These are phyloP conservation scores for Lentinula edodes DNA, from an alignment of 768 basidiomycete genomes.

Conservation along the genomic window DNA sequence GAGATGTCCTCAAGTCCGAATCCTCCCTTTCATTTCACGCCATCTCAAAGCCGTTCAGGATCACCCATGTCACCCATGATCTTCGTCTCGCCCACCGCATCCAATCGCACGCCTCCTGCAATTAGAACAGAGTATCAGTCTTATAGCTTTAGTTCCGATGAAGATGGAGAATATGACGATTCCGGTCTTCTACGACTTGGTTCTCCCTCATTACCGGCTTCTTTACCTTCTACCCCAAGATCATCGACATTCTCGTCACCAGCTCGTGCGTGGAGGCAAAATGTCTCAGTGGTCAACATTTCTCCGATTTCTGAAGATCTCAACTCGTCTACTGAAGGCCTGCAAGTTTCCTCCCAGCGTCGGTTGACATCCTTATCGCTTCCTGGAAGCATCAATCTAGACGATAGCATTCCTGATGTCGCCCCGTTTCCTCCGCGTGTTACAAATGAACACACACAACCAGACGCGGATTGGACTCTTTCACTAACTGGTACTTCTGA, in stretches of 20 bases:
- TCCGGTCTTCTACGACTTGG: slow-evolving; percentile 5
- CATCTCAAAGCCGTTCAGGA: not conserved
- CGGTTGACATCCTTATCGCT: slow-evolving; percentile 23
- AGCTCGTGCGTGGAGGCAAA: not conserved
- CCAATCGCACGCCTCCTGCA: slow-evolving; percentile 6
- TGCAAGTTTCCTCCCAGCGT: slow-evolving; percentile 8
- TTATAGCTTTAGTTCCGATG: slow-evolving; percentile 4
- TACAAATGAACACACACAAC: slow-evolving; percentile 8
- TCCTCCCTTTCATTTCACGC: not conserved
- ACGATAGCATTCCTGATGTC: not conserved
- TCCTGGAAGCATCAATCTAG: slow-evolving; percentile 18
- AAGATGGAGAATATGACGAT: slow-evolving; percentile 7
- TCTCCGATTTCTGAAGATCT: not conserved
- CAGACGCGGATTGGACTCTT: slow-evolving; percentile 10
- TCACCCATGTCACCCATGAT: slow-evolving; percentile 7
- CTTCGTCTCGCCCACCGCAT: slow-evolving; percentile 5
- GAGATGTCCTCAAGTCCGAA: not conserved
- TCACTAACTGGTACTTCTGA: slow-evolving; percentile 12
- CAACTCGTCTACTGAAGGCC: not conserved
- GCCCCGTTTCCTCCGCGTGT: not conserved
- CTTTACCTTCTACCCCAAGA: slow-evolving; percentile 61
- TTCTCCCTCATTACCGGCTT: slow-evolving; percentile 12
- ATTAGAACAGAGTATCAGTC: not conserved
- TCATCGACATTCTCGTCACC: slow-evolving; percentile 61
- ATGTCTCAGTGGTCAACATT: not conserved